Conservation (phyloP, 108 stramenopile genomes). For the Pseudonitzschia multiseries region DNA sequence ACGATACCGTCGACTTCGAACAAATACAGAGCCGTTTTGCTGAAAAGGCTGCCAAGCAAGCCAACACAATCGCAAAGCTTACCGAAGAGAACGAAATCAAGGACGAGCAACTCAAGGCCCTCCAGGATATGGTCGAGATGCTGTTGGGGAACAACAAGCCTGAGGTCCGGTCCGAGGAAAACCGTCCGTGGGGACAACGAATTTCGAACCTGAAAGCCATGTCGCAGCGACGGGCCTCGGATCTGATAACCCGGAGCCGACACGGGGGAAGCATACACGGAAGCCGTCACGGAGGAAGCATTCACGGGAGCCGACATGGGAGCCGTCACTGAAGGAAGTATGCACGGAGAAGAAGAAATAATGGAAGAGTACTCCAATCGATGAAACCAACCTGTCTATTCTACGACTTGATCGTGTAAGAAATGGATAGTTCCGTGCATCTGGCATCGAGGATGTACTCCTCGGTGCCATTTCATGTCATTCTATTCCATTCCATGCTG, state of each 20-base stretch:
- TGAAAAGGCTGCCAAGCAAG: conserved; percentile 13
- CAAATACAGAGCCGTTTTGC: conserved; percentile 3
- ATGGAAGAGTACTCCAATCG: background rate
- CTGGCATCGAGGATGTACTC: no score
- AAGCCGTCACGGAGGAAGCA: conserved; percentile 5
- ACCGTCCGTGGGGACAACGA: conserved; percentile 1
- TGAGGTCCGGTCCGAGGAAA: background rate
- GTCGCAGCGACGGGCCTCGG: background rate
- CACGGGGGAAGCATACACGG: conserved; percentile 11
- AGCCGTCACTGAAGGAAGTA: conserved; percentile 3
- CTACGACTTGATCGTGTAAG: background rate
- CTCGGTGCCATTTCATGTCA: no score
- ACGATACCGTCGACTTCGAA: background rate
- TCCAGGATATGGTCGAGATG: conserved; percentile 14
- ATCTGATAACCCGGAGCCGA: background rate
- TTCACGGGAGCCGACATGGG: conserved; percentile 11
- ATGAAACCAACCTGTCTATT: background rate
- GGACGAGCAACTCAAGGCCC: conserved; percentile 15
- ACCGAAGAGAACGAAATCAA: conserved; percentile 17
- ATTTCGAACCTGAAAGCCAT: conserved; percentile 1
- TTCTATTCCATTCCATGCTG: no score
- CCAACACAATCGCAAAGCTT: conserved; percentile 4
- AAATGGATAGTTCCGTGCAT: background rate
- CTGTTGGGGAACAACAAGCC: background rate
- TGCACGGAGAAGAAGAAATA: background rate